Conservation (phyloP, 257 asterid species). For the Handroanthus guayacan region DNA sequence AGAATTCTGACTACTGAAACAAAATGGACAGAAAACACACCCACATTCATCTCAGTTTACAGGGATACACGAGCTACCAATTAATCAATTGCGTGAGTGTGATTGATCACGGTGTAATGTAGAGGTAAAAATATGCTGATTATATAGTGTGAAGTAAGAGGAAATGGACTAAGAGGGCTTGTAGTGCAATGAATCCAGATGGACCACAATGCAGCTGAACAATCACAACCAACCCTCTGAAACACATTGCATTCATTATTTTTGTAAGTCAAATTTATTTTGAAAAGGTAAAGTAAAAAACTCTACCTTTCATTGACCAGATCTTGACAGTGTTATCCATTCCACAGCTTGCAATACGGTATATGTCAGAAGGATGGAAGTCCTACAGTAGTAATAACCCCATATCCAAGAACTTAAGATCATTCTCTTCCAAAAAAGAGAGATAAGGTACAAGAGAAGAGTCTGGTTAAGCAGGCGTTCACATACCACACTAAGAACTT, state of each 20-base stretch:
- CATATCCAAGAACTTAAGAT: neutral
- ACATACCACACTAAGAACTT: constrained; percentile 96
- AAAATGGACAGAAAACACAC: neutral
- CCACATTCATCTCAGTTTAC: constrained; percentile 7
- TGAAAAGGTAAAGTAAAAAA: constrained; percentile 14
- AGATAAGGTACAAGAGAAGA: neutral
- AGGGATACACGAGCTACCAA: neutral
- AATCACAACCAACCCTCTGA: constrained; percentile 5
- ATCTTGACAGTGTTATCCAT: constrained; percentile 98
- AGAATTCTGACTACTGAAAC: constrained; percentile 9
- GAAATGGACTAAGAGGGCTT: constrained; percentile 15
- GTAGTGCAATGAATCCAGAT: constrained; percentile 25
- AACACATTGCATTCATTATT: constrained; percentile 12
- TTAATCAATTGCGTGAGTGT: neutral
- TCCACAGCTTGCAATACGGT: constrained; percentile 97
- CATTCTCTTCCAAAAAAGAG: constrained; percentile 4
- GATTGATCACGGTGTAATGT: neutral
- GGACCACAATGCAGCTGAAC: constrained; percentile 25
- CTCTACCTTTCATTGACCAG: constrained; percentile 96
- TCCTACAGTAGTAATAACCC: constrained; percentile 59
- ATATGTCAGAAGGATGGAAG: constrained; percentile 95
- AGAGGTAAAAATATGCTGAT: neutral
- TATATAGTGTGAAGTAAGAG: neutral
- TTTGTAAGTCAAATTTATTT: constrained; percentile 16
- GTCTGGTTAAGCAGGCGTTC: neutral